Conservation (phyloP, 176 grass and related monocot genomes). For the Panicum miliaceum region DNA sequence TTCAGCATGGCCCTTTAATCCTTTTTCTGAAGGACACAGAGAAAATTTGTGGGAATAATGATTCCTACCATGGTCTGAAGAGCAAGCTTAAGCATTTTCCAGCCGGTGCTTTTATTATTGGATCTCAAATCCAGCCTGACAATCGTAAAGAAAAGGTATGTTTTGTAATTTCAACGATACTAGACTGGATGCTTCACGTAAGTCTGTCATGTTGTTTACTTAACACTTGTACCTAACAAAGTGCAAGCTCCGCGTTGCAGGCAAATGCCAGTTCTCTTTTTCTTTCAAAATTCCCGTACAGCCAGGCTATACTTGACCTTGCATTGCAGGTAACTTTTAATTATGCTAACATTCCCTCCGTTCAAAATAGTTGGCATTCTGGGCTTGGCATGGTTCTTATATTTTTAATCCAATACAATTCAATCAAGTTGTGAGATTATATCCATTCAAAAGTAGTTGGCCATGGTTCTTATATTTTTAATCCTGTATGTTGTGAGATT, state of each 20-base stretch:
- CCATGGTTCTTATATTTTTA: not conserved
- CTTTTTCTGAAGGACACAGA: slow-evolving; percentile 93
- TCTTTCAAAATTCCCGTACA: slow-evolving; percentile 96
- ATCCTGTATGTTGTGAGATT: not conserved
- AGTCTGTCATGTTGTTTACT: slow-evolving; percentile 9
- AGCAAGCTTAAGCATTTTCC: slow-evolving; percentile 75
- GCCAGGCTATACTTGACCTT: slow-evolving; percentile 91
- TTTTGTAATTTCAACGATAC: slow-evolving; percentile 9
- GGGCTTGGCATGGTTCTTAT: not conserved
- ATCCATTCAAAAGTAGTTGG: not conserved
- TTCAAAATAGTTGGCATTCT: not conserved
- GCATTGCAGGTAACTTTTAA: slow-evolving; percentile 73
- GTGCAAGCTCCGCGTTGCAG: slow-evolving; percentile 55
- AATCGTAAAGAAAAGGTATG: slow-evolving; percentile 83
- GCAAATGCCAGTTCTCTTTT: slow-evolving; percentile 74
- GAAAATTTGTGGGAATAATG: slow-evolving; percentile 71
- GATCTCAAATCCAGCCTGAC: slow-evolving; percentile 81
- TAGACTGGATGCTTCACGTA: slow-evolving; percentile 10
- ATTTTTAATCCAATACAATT: not conserved
- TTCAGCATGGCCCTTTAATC: slow-evolving; percentile 72
- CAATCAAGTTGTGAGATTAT: not conserved
- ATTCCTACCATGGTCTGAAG: slow-evolving; percentile 76
- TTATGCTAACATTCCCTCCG: not conserved
- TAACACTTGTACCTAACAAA: slow-evolving; percentile 35
- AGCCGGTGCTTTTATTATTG: slow-evolving; percentile 80